Evolutionary conservation across 2,329 filamentous ascomycete genomes (phyloP).

Genomic region (Fusarium lyarnte): DNA sequence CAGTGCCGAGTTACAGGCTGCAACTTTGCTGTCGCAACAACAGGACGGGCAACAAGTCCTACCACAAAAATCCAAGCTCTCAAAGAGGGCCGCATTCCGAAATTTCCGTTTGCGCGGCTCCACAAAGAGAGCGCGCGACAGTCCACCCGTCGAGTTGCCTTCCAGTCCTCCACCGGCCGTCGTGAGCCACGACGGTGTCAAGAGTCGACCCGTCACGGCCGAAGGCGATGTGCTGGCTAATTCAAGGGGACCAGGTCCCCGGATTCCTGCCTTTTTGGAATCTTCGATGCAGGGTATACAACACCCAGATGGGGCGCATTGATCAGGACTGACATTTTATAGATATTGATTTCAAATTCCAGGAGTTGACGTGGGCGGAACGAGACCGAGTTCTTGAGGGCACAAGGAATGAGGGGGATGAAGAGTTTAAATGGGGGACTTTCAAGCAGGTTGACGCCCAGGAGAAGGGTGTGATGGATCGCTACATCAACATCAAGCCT

Average conservation of each 20-base stretch:
- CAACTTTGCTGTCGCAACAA: conserved; percentile 34
- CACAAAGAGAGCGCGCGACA: conserved; percentile 57
- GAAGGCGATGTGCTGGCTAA: conserved; percentile 28
- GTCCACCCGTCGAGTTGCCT: conserved; percentile 50
- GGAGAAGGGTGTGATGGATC: conserved; percentile 66
- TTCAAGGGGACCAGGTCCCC: conserved; percentile 22
- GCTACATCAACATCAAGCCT: conserved; percentile 89
- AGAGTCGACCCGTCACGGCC: conserved; percentile 38
- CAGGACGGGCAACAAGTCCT: conserved; percentile 23
- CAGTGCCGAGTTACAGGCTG: conserved; percentile 40
- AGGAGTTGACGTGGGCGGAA: conserved; percentile 64
- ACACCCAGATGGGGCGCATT: neutral
- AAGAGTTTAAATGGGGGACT: conserved; percentile 48
- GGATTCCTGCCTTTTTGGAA: conserved; percentile 53
- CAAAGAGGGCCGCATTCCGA: conserved; percentile 54
- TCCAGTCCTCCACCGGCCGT: conserved; percentile 46
- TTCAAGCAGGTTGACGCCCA: conserved; percentile 48
- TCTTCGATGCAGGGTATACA: conserved; percentile 50
- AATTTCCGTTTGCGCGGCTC: conserved; percentile 56
- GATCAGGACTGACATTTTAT: conserved; percentile 13
- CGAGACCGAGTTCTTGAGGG: conserved; percentile 57
- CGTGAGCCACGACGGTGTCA: conserved; percentile 51
- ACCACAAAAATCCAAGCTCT: conserved; percentile 38
- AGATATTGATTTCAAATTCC: conserved; percentile 63
- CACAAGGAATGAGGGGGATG: conserved; percentile 47